Evolutionary conservation across 768 basidiomycete species (phyloP).

Genomic region (Auricularia sp.): DNA sequence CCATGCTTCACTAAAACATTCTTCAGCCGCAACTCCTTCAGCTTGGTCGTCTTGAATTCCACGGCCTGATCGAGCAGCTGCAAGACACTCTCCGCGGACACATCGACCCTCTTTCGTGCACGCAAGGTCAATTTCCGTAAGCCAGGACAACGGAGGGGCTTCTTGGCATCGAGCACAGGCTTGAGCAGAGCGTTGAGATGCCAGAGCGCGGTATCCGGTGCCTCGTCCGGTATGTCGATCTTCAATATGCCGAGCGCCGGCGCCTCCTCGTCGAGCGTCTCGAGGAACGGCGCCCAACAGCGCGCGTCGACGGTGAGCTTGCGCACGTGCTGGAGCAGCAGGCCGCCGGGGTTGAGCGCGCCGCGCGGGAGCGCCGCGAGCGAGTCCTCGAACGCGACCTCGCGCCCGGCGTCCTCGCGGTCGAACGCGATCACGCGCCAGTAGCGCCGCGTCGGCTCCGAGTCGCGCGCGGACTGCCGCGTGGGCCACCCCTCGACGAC

Average conservation of each 20-base stretch:
- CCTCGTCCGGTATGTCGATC: background rate
- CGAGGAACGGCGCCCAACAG: constrained; percentile 1
- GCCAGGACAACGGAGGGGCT: background rate
- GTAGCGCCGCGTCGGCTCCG: background rate
- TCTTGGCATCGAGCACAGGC: background rate
- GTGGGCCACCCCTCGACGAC: background rate
- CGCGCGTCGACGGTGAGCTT: background rate
- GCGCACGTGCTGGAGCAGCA: background rate
- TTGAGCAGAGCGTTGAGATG: background rate
- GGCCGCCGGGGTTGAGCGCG: background rate
- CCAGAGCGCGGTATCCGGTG: background rate
- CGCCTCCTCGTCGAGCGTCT: background rate
- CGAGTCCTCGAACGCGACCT: background rate
- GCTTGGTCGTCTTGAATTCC: background rate
- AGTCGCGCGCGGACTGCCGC: background rate
- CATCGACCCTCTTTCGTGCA: background rate
- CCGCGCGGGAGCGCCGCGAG: background rate
- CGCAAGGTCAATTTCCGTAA: background rate
- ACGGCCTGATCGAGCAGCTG: background rate
- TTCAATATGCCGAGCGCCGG: background rate
- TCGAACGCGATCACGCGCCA: background rate
- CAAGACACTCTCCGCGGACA: background rate
- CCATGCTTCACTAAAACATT: background rate
- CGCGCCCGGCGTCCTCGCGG: background rate
- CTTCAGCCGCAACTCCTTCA: background rate